Evolutionary conservation across 2,329 filamentous ascomycete genomes (phyloP).

Genomic region (Didymosphaeria variabile): DNA sequence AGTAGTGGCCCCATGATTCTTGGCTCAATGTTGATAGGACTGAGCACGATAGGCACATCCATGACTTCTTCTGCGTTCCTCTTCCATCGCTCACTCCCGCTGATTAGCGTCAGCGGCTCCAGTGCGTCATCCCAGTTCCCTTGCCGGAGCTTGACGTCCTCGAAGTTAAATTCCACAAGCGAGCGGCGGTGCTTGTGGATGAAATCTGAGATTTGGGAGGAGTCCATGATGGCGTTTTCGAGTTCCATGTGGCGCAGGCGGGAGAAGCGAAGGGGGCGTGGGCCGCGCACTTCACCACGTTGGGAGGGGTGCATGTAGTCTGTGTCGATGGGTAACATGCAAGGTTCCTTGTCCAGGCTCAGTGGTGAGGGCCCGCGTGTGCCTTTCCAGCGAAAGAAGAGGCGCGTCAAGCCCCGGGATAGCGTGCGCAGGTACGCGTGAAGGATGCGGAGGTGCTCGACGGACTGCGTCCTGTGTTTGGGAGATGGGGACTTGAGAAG

Average conservation of each 20-base stretch:
- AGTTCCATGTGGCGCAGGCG: slow-evolving; percentile 74
- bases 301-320: slow-evolving; percentile 43
- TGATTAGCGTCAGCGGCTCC: slow-evolving; percentile 68
- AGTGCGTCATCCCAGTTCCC: slow-evolving; percentile 86
- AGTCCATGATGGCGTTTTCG: slow-evolving; percentile 76
- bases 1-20: slow-evolving; percentile 46
- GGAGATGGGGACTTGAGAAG: slow-evolving; percentile 62
- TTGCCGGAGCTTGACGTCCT: slow-evolving; percentile 74
- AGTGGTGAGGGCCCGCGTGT: slow-evolving; percentile 77
- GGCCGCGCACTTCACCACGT: slow-evolving; percentile 41
- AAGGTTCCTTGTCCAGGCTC: slow-evolving; percentile 72
- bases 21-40: slow-evolving; percentile 44
- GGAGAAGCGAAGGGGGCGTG: slow-evolving; percentile 67
- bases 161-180: slow-evolving; percentile 81
- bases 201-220: slow-evolving; percentile 73
- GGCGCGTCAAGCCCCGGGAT: slow-evolving; percentile 70
- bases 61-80: slow-evolving; percentile 52
- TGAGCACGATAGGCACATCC: slow-evolving; percentile 52
- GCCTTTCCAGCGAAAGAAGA: slow-evolving; percentile 81
- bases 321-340: slow-evolving; percentile 66
- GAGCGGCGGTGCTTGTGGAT: slow-evolving; percentile 72
- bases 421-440: slow-evolving; percentile 82
- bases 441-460: slow-evolving; percentile 70
- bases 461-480: slow-evolving; percentile 68
- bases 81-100: slow-evolving; percentile 53